These are phyloP conservation scores for Brassica juncea DNA, from an alignment of 345 rosid species.

Conservation along the genomic window DNA sequence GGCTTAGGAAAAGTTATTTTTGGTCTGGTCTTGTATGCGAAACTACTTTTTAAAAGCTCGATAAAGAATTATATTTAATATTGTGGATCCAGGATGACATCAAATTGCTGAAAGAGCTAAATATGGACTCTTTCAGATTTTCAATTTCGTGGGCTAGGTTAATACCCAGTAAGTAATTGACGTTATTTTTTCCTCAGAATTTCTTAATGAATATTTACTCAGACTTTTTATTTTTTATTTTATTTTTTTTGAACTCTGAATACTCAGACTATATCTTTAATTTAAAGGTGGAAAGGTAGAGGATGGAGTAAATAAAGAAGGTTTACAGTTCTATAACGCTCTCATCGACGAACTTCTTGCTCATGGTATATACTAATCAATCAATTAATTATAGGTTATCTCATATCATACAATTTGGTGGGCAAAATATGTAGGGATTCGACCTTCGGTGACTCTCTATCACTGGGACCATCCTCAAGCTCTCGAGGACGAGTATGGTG, in stretches of 20 bases:
- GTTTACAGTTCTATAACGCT: slow-evolving; percentile 40
- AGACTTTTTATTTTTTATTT: background rate
- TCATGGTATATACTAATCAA: slow-evolving; percentile 19
- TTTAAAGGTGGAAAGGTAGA: slow-evolving; percentile 29
- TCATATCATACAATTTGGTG: slow-evolving; percentile 5
- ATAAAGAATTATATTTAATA: background rate
- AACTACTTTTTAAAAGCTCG: background rate
- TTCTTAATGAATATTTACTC: background rate
- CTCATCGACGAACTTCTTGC: slow-evolving; percentile 50
- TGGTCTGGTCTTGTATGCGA: background rate
- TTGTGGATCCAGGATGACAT: slow-evolving; percentile 48
- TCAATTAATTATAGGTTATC: background rate
- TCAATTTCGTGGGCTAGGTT: slow-evolving; percentile 59
- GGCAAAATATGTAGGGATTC: slow-evolving; percentile 32
- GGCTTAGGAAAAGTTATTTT: too few species aligned
- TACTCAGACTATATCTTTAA: background rate
- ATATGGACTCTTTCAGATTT: slow-evolving; percentile 53
- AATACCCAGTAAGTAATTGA: slow-evolving; percentile 43
- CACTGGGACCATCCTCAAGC: slow-evolving; percentile 58
- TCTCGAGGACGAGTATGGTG: slow-evolving; percentile 50
- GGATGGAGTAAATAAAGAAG: slow-evolving; percentile 50
- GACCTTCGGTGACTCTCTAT: slow-evolving; percentile 48
- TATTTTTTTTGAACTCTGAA: too few species aligned
- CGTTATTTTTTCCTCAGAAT: background rate
- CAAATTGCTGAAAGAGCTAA: slow-evolving; percentile 48